Evolutionary conservation across 768 basidiomycete genomes (phyloP).

Genomic region (Phylloporus arenicola): DNA sequence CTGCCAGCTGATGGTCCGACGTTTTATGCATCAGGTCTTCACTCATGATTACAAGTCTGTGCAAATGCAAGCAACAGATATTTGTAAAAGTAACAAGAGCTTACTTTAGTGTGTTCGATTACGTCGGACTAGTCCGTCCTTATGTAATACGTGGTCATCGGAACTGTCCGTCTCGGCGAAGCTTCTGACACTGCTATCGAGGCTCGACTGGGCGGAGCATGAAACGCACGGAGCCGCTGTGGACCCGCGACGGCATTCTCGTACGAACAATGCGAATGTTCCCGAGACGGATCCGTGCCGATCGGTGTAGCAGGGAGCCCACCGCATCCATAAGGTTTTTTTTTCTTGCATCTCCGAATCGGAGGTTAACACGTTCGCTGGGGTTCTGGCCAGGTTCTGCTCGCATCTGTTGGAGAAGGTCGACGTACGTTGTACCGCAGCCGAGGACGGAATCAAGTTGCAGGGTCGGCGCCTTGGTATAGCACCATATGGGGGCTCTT

Average conservation of each 20-base stretch:
- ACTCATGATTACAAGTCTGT: no score
- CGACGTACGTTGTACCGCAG: neutral
- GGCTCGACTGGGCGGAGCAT: neutral
- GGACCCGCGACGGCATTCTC: neutral
- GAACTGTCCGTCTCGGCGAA: neutral
- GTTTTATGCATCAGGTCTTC: no score
- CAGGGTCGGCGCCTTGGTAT: neutral
- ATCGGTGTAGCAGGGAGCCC: neutral
- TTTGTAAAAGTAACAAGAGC: no score
- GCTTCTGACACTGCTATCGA: no score
- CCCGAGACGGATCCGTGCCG: neutral
- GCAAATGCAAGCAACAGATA: no score
- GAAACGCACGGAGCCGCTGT: conserved; percentile 2
- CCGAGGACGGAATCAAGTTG: neutral
- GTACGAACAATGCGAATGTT: neutral
- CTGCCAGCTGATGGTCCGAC: no score
- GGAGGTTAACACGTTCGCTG: neutral
- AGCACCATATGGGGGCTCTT: neutral
- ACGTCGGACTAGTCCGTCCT: neutral
- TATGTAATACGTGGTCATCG: neutral
- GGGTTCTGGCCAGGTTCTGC: neutral
- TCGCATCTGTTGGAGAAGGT: neutral
- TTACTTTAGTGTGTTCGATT: no score
- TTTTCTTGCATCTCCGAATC: neutral
- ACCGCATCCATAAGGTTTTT: neutral